phyloP scores from a whole-genome alignment of 768 basidiomycete genomes.

The Solioccasus polychromus region DNA sequence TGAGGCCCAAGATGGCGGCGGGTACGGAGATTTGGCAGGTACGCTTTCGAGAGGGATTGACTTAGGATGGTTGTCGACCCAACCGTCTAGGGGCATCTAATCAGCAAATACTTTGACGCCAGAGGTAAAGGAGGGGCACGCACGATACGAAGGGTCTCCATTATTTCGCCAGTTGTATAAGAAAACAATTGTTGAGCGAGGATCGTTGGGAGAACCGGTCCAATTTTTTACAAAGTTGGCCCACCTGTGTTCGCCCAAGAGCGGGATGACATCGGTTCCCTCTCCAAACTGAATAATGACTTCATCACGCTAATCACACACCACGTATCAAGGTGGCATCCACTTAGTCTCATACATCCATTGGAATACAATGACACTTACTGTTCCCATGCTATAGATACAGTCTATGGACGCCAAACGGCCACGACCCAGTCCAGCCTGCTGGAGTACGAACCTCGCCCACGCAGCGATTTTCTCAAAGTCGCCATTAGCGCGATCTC shows the following conservation, averaged over 20 bases:
- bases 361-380: conserved; percentile 14
- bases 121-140: background rate
- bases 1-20: conserved; percentile 20
- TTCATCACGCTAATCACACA: conserved; percentile 23
- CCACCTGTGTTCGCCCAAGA: conserved; percentile 29
- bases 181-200: conserved; percentile 21
- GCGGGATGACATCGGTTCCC: conserved; percentile 24
- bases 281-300: conserved; percentile 27
- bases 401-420: conserved; percentile 18
- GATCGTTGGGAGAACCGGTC: conserved; percentile 8
- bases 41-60: conserved; percentile 1
- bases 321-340: background rate
- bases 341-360: background rate
- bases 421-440: conserved; percentile 14
- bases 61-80: conserved; percentile 23
- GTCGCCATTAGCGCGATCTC: conserved; percentile 12
- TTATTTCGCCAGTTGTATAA: conserved; percentile 31
- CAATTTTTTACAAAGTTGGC: conserved; percentile 13
- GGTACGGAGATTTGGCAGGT: conserved; percentile 28
- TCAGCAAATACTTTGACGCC: no score
- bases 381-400: conserved; percentile 29
- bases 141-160: conserved; percentile 31
- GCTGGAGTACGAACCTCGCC: conserved; percentile 21
- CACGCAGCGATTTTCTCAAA: conserved; percentile 25
- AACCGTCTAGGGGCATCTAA: conserved; percentile 18